Base-by-base conservation (phyloP, 192 early-diverging fungal genomes). In the Entomortierella beljakovae region DNA sequence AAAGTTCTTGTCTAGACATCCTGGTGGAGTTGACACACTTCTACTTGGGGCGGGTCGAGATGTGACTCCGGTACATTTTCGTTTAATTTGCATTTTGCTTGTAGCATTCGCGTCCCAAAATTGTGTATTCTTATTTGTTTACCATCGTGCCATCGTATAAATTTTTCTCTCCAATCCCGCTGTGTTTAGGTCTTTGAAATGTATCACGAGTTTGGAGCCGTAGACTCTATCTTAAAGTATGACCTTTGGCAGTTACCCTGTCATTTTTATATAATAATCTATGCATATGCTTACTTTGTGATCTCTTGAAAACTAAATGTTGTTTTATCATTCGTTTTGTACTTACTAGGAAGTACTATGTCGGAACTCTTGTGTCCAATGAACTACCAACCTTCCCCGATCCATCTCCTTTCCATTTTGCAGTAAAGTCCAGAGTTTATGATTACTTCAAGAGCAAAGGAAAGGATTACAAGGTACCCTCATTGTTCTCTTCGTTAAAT, bases 401-500 rank as follows among this genome's bases (percentile, higher is more conserved):
- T 50, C 86, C 84, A 15, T 83, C 76, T 16, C 54, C 52, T 6
- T 89, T 89, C 62, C 77, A 85, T 57, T 63, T 55, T 58, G 66
- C 82, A 0, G 38, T 89, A n/a, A 87, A 87, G 66, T 37, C 67
- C 32, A 80, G 86, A n/a, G 84, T 89, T 1, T 72, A 86, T 33
- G 62, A 72, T 3, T 83, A 89, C 76, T 89, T 89, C 31, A 71
- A 58, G 63, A 49, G 50, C 18, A 62, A 68, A 15, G 70, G 72
- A 54, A 73, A 80, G 48, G 86, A 89, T 70, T 83, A 81, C 51
- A 86, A 86, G 80, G 83, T 84, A 73, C n/a, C n/a, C n/a, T n/a
- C n/a, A n/a, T n/a, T n/a, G n/a, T n/a, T n/a, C 35, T 48, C 3
- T 57, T 49, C 34, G 49, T 22, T 22, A 50, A 50, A 10, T 6